phyloP scores from a whole-genome alignment of 345 rosid genomes.

The Cardamine occulta region DNA sequence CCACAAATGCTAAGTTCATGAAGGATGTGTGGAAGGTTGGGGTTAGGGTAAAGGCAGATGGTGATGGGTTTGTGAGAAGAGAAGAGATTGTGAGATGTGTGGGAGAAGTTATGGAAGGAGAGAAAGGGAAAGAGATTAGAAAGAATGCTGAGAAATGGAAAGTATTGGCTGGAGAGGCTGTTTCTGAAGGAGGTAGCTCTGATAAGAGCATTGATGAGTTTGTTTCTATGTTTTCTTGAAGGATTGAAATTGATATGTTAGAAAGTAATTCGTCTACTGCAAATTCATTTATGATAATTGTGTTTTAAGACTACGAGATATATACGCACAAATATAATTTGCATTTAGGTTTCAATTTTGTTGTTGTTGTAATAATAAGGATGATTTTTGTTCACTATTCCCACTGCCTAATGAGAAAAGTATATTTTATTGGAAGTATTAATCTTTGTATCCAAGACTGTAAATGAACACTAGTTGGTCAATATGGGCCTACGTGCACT shows the following conservation, averaged over 20 bases:
- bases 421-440: background rate
- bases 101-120: constrained; percentile 60
- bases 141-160: constrained; percentile 56
- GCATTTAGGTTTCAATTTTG: background rate
- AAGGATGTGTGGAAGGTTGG: constrained; percentile 58
- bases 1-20: constrained; percentile 46
- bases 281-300: background rate
- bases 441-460: background rate
- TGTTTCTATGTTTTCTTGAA: constrained; percentile 33
- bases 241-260: background rate
- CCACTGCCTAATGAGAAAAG: background rate
- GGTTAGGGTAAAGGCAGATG: constrained; percentile 42
- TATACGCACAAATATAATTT: background rate
- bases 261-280: background rate
- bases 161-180: constrained; percentile 54
- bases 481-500: constrained; percentile 11
- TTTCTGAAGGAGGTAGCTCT: constrained; percentile 61
- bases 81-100: constrained; percentile 55
- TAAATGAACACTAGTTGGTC: background rate
- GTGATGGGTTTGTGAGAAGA: constrained; percentile 43
- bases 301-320: background rate
- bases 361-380: background rate
- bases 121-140: constrained; percentile 46
- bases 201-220: constrained; percentile 52
- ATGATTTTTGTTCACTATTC: background rate